These are phyloP conservation scores for Colletotrichum viniferum DNA, from an alignment of 2,329 filamentous ascomycete species.

Conservation along the genomic window DNA sequence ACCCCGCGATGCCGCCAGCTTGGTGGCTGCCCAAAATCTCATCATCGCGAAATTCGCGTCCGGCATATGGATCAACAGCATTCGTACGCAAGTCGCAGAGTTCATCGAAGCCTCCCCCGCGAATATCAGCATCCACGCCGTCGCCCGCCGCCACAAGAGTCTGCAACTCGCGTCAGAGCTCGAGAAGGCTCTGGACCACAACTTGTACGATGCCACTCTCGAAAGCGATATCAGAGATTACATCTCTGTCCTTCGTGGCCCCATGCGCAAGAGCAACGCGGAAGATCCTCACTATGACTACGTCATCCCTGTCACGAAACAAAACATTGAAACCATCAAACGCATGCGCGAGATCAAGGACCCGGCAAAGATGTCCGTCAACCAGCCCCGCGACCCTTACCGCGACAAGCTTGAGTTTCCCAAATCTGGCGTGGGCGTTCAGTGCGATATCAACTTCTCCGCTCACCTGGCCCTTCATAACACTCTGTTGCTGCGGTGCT, in stretches of 20 bases:
- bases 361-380: slow-evolving; percentile 53
- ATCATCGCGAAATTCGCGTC: slow-evolving; percentile 51
- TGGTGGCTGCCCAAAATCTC: slow-evolving; percentile 9
- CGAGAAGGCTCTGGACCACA: slow-evolving; percentile 54
- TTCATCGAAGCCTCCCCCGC: slow-evolving; percentile 21
- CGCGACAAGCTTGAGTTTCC: slow-evolving; percentile 75
- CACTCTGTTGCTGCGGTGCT: slow-evolving; percentile 81
- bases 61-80: slow-evolving; percentile 53
- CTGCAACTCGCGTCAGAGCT: slow-evolving; percentile 62
- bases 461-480: slow-evolving; percentile 85
- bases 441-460: slow-evolving; percentile 92
- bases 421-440: slow-evolving; percentile 77
- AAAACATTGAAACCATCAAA: slow-evolving; percentile 38
- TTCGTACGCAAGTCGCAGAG: slow-evolving; percentile 35
- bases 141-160: slow-evolving; percentile 56
- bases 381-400: slow-evolving; percentile 59
- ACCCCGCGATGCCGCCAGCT: slow-evolving; percentile 14
- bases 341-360: slow-evolving; percentile 51
- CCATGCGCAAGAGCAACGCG: slow-evolving; percentile 29
- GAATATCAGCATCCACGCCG: slow-evolving; percentile 38
- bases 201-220: slow-evolving; percentile 44
- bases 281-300: slow-evolving; percentile 29
- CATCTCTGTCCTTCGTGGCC: slow-evolving; percentile 51
- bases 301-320: slow-evolving; percentile 41
- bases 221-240: slow-evolving; percentile 49